Evolutionary conservation across 352 stramenopile genomes (phyloP).

Genomic region (Pythium oligandrum): DNA sequence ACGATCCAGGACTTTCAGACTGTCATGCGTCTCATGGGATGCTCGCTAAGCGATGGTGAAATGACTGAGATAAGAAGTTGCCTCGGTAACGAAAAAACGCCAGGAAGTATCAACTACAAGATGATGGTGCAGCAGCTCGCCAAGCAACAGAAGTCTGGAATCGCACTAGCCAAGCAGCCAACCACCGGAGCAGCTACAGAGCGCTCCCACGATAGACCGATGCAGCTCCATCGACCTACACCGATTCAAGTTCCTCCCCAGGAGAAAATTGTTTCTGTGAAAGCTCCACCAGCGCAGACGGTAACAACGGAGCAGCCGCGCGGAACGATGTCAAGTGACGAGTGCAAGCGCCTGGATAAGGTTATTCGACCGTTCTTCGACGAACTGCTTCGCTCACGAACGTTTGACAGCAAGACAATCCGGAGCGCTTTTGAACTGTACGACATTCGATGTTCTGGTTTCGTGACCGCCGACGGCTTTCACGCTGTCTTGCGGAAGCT

Average conservation of each 20-base stretch:
- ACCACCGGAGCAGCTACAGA: background rate
- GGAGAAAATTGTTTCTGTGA: background rate
- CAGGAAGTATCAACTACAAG: constrained; percentile 41
- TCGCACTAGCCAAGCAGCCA: constrained; percentile 4
- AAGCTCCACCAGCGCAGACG: constrained; percentile 1
- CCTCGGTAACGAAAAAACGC: constrained; percentile 35
- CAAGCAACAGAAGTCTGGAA: constrained; percentile 15
- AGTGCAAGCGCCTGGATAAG: constrained; percentile 35
- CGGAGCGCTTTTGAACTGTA: constrained; percentile 48
- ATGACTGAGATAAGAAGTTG: constrained; percentile 42
- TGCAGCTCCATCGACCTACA: constrained; percentile 8
- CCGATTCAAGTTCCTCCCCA: constrained; percentile 11
- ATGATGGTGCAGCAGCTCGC: constrained; percentile 44
- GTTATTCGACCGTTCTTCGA: constrained; percentile 45
- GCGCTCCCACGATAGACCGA: background rate
- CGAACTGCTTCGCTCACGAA: constrained; percentile 39
- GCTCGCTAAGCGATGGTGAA: constrained; percentile 42
- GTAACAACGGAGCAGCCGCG: background rate
- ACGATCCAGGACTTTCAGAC: constrained; percentile 70
- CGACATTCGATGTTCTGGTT: constrained; percentile 51
- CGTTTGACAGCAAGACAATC: constrained; percentile 23
- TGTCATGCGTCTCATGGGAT: constrained; percentile 74
- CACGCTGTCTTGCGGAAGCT: constrained; percentile 55
- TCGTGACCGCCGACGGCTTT: constrained; percentile 61
- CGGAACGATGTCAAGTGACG: constrained; percentile 21